Percentiles rank a stretch among this genome's conserved stretches.
These are phyloP conservation scores for Pythium coloratum DNA, from an alignment of 352 stramenopile species.

Conservation along the genomic window DNA sequence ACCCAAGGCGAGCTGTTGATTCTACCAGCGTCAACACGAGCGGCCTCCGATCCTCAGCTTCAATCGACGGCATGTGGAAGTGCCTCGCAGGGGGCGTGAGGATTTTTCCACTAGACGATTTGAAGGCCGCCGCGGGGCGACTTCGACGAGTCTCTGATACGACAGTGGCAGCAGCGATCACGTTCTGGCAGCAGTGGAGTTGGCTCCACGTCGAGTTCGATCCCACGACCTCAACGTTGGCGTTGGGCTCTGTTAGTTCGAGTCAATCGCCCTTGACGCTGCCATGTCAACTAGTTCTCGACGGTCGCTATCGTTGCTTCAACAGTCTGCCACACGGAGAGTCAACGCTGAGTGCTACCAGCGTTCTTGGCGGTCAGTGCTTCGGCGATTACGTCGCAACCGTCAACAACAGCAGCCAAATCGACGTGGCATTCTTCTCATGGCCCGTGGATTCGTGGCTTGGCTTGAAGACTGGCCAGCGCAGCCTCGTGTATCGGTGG, in stretches of 20 bases:
- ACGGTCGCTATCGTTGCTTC: slow-evolving; percentile 5
- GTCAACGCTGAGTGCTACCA: not conserved
- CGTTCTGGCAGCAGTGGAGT: slow-evolving; percentile 6
- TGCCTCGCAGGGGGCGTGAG: no score
- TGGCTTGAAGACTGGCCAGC: not conserved
- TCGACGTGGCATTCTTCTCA: slow-evolving; percentile 2
- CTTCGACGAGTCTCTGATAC: no score
- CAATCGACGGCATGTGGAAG: no score
- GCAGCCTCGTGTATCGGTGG: slow-evolving; percentile 7
- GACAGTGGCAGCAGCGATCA: not conserved
- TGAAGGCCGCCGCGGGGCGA: no score
- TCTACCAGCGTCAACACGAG: no score
- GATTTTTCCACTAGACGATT: no score
- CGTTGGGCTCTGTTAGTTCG: not conserved
- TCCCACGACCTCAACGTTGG: not conserved
- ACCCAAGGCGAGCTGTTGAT: no score
- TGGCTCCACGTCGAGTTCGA: not conserved
- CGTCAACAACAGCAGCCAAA: not conserved
- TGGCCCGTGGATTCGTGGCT: slow-evolving; percentile 6
- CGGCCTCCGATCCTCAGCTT: no score
- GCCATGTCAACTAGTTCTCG: not conserved
- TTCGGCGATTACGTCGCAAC: slow-evolving; percentile 15
- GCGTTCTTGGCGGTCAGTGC: slow-evolving; percentile 7
- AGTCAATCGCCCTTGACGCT: not conserved
- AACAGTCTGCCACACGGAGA: slow-evolving; percentile 2